Percentiles rank a stretch among this genome's conserved stretches.
Conservation (phyloP, 441 rosid species). For the Pelargonium fulgidum region DNA sequence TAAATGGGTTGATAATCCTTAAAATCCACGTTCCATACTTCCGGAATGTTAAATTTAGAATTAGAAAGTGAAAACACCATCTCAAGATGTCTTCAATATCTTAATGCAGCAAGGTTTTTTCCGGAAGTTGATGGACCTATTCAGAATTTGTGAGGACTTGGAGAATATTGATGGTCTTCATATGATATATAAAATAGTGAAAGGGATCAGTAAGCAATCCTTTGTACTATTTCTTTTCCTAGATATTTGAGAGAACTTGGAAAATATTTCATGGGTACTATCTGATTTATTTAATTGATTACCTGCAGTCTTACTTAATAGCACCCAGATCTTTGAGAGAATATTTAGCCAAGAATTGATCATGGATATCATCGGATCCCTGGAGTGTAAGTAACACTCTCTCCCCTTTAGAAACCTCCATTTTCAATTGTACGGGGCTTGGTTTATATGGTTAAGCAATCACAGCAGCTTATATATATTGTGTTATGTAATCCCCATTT, state of each 20-base stretch:
- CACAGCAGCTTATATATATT: neutral
- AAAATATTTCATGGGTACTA: conserved; percentile 7
- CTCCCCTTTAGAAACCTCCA: neutral
- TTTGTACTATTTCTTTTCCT: conserved; percentile 14
- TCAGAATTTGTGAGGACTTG: conserved; percentile 83
- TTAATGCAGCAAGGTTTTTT: conserved; percentile 79
- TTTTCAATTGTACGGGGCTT: neutral
- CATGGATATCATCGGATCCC: conserved; percentile 92
- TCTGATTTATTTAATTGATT: conserved; percentile 25
- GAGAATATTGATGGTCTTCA: conserved; percentile 85
- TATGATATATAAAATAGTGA: conserved; percentile 87
- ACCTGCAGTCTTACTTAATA: conserved; percentile 80
- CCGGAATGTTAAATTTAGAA: neutral
- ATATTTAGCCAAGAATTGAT: conserved; percentile 89
- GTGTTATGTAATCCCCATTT: neutral
- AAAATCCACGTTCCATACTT: neutral
- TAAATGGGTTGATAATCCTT: neutral
- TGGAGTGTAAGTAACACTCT: conserved; percentile 69
- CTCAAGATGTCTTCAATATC: conserved; percentile 18
- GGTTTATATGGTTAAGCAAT: too few species aligned
- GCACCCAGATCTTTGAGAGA: conserved; percentile 82
- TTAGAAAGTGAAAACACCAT: neutral
- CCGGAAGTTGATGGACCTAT: conserved; percentile 73
- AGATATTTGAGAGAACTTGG: conserved; percentile 13
- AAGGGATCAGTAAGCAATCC: conserved; percentile 73